Conservation (phyloP, 2,329 filamentous ascomycete species). For the Colletotrichum orbiculare region DNA sequence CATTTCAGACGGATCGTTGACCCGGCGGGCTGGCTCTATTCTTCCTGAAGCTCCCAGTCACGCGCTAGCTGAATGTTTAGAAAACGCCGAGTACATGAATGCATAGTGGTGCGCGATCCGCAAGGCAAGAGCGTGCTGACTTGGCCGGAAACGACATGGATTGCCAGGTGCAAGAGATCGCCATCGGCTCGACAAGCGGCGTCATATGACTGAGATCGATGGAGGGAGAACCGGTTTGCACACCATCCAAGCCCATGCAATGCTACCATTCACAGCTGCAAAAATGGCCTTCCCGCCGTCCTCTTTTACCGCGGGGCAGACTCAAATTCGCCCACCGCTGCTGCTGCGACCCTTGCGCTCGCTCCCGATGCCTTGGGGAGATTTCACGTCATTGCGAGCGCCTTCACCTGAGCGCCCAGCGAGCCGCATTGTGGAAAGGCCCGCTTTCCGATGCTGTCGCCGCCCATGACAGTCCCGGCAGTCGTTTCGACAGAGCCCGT, state of each 20-base stretch:
- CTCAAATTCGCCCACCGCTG: too few relatives aligned
- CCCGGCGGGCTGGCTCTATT: neutral
- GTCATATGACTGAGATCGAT: slow-evolving; percentile 3
- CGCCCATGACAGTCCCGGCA: too few relatives aligned
- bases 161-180: neutral
- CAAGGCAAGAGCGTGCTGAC: neutral
- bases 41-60: slow-evolving; percentile 9
- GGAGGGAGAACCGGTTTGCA: slow-evolving; percentile 4
- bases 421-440: neutral
- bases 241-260: slow-evolving; percentile 15
- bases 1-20: slow-evolving; percentile 22
- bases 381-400: slow-evolving; percentile 18
- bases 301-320: slow-evolving; percentile 4
- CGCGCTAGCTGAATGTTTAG: slow-evolving; percentile 14
- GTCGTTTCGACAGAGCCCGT: too few relatives aligned
- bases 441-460: neutral
- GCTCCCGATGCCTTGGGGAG: slow-evolving; percentile 17
- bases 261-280: slow-evolving; percentile 7
- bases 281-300: neutral
- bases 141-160: neutral
- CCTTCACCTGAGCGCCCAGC: slow-evolving; percentile 2
- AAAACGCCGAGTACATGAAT: neutral
- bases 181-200: neutral
- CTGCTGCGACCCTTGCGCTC: slow-evolving; percentile 10
- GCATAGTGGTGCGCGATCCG: neutral